Evolutionary conservation across 768 basidiomycete genomes (phyloP), one percentile per base, ranked within the genome.

Genomic region (Tricholoma flavovirens): DNA sequence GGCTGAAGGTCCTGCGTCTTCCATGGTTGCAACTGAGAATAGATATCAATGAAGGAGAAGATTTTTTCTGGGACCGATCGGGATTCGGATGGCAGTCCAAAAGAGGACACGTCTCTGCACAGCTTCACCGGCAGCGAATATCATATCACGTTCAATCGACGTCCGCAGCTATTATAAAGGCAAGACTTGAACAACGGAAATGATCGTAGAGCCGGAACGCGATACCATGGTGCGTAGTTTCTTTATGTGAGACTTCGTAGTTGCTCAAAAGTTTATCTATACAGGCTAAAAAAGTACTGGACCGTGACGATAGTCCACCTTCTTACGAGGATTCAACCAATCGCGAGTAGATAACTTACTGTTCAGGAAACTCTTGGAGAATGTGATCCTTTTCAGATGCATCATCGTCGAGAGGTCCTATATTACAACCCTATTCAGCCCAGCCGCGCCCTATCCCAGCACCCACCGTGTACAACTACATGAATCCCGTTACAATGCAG

Each of bases 381-480:
- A 19, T 42, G 4, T 10, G 15, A 26, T 26, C 5, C 24, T 5
- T 26, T 4, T 35, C 7, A 50, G 42, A 22, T 12, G 32, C 32
- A 2, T 36, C 40, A 14, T 42, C 48, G 2, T 22, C 54, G 10
- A 9, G 29, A 55, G 48, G 22, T 48, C 29, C 36, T 48, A 21
- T 15, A 45, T 9, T 21, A 19, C 63, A 69, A 48, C 62, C 69
- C 8, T 53, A 58, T 43, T 56, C 54, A 19, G 33, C 33, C n/a
- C 60, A 62, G 46, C 64, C 56, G 46, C 55, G 46, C 46, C 51
- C 46, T 26, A 56, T 45, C 29, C 42, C 52, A 30, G 19, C 75
- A 45, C 82, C 84, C 7, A 77, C 72, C 3, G 75, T 90, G 5
- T 88, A 86, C 66, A 80, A 87, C 70, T 91, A 90, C 67, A 69